A percentile compares a stretch with the other conserved stretches of the same genome.
phyloP scores from a whole-genome alignment of 148 eudicot genomes.

The Spergularia bocconei region DNA sequence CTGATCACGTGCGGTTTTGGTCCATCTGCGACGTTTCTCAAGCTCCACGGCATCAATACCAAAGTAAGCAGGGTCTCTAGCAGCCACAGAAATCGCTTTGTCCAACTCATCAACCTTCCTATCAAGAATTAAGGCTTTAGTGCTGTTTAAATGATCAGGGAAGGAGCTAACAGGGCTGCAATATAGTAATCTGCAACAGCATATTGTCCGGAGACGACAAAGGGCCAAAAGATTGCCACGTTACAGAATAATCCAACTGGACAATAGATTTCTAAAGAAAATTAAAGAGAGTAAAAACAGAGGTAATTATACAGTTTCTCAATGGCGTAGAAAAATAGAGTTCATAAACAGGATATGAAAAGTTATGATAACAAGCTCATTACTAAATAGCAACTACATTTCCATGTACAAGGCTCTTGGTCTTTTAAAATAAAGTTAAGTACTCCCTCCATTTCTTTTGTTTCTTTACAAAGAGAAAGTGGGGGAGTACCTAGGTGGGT shows the following conservation, averaged over 20 bases:
- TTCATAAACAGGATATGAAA: no score
- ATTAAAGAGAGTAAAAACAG: not conserved
- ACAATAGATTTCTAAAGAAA: not conserved
- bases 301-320: no score
- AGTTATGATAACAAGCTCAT: no score
- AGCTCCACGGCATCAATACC: constrained; percentile 73
- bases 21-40: constrained; percentile 85
- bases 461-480: no score
- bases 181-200: not conserved
- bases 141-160: not conserved
- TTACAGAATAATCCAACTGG: not conserved
- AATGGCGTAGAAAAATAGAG: no score
- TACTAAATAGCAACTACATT: no score
- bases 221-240: not conserved
- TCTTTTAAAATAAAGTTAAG: no score
- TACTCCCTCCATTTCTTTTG: no score
- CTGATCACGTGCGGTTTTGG: constrained; percentile 79
- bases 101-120: constrained; percentile 98
- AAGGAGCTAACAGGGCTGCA: not conserved
- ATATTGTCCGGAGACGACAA: not conserved
- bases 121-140: constrained; percentile 58
- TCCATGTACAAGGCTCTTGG: no score
- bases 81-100: constrained; percentile 78
- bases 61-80: constrained; percentile 67
- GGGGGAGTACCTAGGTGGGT: no score